Conservation (phyloP, 805 yeast genomes). For the Priceomyces haplophilus region DNA sequence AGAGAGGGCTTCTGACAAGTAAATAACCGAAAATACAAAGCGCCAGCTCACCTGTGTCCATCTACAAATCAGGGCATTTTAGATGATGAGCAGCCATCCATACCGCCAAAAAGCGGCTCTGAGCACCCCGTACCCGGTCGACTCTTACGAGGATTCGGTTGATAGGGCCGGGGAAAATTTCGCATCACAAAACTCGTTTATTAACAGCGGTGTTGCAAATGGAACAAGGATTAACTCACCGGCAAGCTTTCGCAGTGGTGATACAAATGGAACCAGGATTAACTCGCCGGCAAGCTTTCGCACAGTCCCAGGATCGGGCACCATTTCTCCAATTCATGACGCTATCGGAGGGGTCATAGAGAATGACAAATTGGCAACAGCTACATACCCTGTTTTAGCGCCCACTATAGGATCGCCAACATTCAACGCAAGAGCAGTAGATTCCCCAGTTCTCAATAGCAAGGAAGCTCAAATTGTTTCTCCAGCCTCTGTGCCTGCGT, state of each 20-base stretch:
- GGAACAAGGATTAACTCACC: no score
- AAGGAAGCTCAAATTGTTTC: conserved; percentile 12
- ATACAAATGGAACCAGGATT: no score
- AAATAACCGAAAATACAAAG: background rate
- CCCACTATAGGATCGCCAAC: conserved; percentile 13
- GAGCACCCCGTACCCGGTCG: conserved; percentile 17
- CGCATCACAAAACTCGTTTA: no score
- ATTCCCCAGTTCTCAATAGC: conserved; percentile 22
- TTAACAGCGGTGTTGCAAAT: no score
- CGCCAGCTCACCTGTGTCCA: background rate
- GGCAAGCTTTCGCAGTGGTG: no score
- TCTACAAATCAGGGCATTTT: background rate
- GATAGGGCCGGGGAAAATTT: no score
- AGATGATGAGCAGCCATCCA: conserved; percentile 22
- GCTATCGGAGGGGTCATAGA: conserved; percentile 3
- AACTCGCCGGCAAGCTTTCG: no score
- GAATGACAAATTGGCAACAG: conserved; percentile 2
- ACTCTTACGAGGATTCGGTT: conserved; percentile 1
- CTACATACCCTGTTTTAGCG: conserved; percentile 18
- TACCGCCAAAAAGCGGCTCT: conserved; percentile 24
- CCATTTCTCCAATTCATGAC: background rate
- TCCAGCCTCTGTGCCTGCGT: conserved; percentile 28
- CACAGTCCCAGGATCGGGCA: no score
- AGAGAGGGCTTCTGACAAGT: background rate
- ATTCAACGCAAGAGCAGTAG: background rate